phyloP scores from a whole-genome alignment of 75 land plant genomes.

The Sequoia sempervirens region DNA sequence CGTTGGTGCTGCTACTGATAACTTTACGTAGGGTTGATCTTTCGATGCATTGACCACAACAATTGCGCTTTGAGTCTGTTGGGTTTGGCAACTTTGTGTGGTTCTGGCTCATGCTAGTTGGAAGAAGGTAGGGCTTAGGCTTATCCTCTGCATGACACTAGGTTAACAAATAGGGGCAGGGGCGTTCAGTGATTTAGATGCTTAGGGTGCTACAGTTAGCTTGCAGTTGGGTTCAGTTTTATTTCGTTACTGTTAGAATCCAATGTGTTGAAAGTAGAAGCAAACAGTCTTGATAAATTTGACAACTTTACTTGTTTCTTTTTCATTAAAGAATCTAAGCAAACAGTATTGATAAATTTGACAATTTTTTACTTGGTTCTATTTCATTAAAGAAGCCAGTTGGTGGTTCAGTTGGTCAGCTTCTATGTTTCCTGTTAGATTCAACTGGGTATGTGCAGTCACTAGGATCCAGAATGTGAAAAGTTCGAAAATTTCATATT shows the following conservation, averaged over 20 bases:
- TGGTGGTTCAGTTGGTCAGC: not conserved
- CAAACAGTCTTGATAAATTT: not conserved
- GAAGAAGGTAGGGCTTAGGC: not conserved
- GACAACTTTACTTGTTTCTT: not conserved
- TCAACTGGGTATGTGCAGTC: not conserved
- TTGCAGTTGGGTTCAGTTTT: not conserved
- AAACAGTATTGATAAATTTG: too few species aligned
- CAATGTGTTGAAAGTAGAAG: not conserved
- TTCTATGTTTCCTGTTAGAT: not conserved
- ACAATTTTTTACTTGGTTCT: not conserved
- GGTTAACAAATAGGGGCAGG: not conserved
- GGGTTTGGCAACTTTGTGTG: not conserved
- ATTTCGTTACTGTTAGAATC: not conserved
- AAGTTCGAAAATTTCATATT: not conserved
- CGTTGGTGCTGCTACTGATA: not conserved
- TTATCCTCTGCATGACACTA: not conserved
- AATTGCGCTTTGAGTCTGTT: not conserved
- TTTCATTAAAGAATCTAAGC: too few species aligned
- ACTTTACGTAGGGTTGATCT: not conserved
- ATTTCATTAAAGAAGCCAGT: not conserved
- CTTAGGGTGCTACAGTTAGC: not conserved
- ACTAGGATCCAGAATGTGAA: not conserved
- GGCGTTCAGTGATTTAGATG: not conserved
- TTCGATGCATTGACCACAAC: not conserved
- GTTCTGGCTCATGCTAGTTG: not conserved